phyloP scores from a whole-genome alignment of 2,329 filamentous ascomycete species.

The Ophiocordyceps sinensis region DNA sequence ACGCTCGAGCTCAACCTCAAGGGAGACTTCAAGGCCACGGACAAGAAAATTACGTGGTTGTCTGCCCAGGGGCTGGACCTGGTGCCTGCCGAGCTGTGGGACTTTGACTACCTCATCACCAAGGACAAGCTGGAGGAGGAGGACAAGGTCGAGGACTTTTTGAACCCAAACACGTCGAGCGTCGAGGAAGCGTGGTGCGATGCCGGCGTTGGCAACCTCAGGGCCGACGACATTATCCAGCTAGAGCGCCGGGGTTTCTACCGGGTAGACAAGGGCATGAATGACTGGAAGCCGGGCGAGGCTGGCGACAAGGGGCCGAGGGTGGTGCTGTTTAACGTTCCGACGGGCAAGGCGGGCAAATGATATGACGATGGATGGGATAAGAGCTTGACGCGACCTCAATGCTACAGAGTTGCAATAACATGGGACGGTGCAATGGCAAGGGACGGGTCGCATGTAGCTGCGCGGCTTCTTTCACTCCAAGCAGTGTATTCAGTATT shows the following conservation, averaged over 20 bases:
- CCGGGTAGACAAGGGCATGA: conserved; percentile 57
- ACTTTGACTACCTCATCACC: conserved; percentile 89
- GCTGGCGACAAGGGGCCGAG: conserved; percentile 32
- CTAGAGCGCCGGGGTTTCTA: conserved; percentile 90
- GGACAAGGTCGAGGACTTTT: conserved; percentile 69
- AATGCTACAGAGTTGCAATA: too few relatives aligned
- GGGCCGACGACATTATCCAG: conserved; percentile 85
- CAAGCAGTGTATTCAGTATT: too few relatives aligned
- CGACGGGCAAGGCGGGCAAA: conserved; percentile 27
- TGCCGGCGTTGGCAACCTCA: conserved; percentile 62
- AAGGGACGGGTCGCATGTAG: too few relatives aligned
- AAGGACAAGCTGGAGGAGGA: conserved; percentile 90
- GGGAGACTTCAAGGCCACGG: conserved; percentile 87
- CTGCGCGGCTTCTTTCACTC: too few relatives aligned
- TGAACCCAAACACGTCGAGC: conserved; percentile 63
- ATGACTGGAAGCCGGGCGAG: conserved; percentile 33
- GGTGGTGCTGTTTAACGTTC: conserved; percentile 42
- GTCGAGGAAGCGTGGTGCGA: conserved; percentile 67
- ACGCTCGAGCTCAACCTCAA: conserved; percentile 79
- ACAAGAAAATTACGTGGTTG: conserved; percentile 95
- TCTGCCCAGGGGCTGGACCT: conserved; percentile 62
- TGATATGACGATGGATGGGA: background rate
- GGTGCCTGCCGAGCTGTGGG: conserved; percentile 71
- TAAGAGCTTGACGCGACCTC: too few relatives aligned
- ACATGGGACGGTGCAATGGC: too few relatives aligned